Evolutionary conservation across 2,329 filamentous ascomycete genomes (phyloP).

Genomic region (Lachnellula subtilissima): DNA sequence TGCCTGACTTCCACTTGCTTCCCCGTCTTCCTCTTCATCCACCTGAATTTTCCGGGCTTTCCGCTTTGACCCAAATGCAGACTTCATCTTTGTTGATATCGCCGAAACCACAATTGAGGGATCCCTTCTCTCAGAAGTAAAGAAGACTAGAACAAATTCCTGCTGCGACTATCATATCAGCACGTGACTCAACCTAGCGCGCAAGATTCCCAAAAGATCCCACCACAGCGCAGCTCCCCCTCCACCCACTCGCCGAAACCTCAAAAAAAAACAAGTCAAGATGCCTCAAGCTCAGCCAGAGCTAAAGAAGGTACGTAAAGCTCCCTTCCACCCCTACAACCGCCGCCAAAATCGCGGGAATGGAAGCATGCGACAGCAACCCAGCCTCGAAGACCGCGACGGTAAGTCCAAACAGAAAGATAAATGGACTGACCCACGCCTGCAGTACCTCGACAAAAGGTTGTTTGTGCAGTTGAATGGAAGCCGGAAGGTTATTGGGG

Average conservation of each 20-base stretch:
- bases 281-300: constrained; percentile 99
- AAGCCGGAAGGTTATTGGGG: constrained; percentile 92
- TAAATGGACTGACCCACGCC: constrained; percentile 25
- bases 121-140: neutral
- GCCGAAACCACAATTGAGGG: no score
- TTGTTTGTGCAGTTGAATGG: constrained; percentile 97
- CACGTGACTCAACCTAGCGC: constrained; percentile 23
- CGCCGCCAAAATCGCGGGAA: neutral
- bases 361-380: constrained; percentile 11
- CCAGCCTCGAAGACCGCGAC: constrained; percentile 8
- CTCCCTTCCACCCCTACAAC: constrained; percentile 6
- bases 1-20: constrained; percentile 27
- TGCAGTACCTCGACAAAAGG: constrained; percentile 96
- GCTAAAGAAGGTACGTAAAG: constrained; percentile 78
- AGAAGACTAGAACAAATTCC: neutral
- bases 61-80: constrained; percentile 48
- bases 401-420: constrained; percentile 64
- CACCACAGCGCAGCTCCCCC: neutral
- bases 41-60: constrained; percentile 75
- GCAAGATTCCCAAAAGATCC: neutral
- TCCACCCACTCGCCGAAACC: constrained; percentile 4
- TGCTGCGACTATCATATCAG: constrained; percentile 13
- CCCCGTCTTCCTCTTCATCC: constrained; percentile 58
- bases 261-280: constrained; percentile 27
- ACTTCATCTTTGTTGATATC: constrained; percentile 23